Evolutionary conservation across 805 yeast genomes (phyloP).

Genomic region (Debaryomyces hansenii): DNA sequence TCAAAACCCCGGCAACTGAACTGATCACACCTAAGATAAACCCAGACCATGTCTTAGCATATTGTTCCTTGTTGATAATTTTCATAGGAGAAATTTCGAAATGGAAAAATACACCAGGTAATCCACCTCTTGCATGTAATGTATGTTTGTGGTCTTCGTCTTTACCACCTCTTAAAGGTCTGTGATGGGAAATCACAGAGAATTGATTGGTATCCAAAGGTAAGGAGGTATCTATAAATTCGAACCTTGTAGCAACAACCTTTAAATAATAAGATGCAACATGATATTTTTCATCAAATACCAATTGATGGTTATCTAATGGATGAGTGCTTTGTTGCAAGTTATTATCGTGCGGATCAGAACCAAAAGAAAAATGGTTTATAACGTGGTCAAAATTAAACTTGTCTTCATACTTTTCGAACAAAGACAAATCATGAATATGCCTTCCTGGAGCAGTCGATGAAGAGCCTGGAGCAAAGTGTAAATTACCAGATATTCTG

Average conservation of each 20-base stretch:
- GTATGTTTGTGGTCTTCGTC: constrained; percentile 93
- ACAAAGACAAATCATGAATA: constrained; percentile 82
- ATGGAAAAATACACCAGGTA: constrained; percentile 84
- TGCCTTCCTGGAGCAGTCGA: constrained; percentile 61
- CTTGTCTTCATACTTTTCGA: constrained; percentile 50
- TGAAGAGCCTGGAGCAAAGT: constrained; percentile 94
- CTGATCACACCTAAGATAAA: constrained; percentile 81
- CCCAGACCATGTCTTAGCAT: constrained; percentile 76
- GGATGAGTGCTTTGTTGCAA: constrained; percentile 57
- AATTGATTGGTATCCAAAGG: constrained; percentile 84
- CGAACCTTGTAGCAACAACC: constrained; percentile 87
- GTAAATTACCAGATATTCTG: constrained; percentile 86
- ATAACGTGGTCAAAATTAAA: constrained; percentile 77
- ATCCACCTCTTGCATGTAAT: constrained; percentile 77
- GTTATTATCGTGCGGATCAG: constrained; percentile 41
- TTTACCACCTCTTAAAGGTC: constrained; percentile 82
- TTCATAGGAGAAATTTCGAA: constrained; percentile 94
- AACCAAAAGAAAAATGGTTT: constrained; percentile 83
- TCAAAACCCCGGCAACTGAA: constrained; percentile 89
- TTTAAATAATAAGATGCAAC: constrained; percentile 78
- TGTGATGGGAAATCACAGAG: constrained; percentile 82
- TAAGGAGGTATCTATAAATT: constrained; percentile 52
- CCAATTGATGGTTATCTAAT: constrained; percentile 52
- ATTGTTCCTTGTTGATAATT: constrained; percentile 79
- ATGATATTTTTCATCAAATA: constrained; percentile 52